Conservation (phyloP, 495 filamentous ascomycete species). For the Parmelia sp. region DNA sequence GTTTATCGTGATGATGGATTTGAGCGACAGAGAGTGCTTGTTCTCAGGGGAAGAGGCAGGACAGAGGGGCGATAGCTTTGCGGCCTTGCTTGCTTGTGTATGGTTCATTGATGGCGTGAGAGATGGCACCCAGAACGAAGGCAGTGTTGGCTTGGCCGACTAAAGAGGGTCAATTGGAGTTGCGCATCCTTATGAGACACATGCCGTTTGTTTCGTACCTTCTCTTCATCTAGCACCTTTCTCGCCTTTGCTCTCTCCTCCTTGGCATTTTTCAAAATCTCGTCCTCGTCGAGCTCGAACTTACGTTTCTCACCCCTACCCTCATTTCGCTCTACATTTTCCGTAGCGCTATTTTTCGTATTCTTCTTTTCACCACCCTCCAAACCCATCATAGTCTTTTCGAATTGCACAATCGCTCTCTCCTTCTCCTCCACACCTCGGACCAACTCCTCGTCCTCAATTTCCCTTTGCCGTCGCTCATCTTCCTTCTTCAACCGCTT, state of each 20-base stretch:
- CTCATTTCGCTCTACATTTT: constrained; percentile 45
- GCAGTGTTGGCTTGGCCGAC: constrained; percentile 64
- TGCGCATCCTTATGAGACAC: neutral
- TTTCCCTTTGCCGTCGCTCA: constrained; percentile 51
- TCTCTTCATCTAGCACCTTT: constrained; percentile 64
- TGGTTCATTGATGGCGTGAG: constrained; percentile 62
- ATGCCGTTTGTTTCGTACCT: constrained; percentile 41
- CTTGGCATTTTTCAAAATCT: constrained; percentile 61
- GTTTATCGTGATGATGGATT: constrained; percentile 68
- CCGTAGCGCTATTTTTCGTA: constrained; percentile 28
- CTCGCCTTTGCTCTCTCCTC: constrained; percentile 66
- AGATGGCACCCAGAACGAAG: constrained; percentile 92
- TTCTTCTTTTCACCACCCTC: constrained; percentile 17
- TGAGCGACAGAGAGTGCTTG: constrained; percentile 74
- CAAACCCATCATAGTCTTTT: constrained; percentile 38
- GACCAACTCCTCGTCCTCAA: constrained; percentile 44
- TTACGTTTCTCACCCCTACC: constrained; percentile 58
- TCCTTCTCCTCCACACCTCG: constrained; percentile 54
- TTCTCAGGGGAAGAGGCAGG: constrained; percentile 65
- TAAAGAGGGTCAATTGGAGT: constrained; percentile 13
- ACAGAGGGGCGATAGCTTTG: constrained; percentile 70
- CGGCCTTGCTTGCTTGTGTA: constrained; percentile 49
- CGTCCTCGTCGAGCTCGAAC: constrained; percentile 77
- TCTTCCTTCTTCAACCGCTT: constrained; percentile 66
- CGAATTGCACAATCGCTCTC: constrained; percentile 55